Evolutionary conservation across 495 filamentous ascomycete genomes (phyloP).

Genomic region (Oleoguttula mirabilis): DNA sequence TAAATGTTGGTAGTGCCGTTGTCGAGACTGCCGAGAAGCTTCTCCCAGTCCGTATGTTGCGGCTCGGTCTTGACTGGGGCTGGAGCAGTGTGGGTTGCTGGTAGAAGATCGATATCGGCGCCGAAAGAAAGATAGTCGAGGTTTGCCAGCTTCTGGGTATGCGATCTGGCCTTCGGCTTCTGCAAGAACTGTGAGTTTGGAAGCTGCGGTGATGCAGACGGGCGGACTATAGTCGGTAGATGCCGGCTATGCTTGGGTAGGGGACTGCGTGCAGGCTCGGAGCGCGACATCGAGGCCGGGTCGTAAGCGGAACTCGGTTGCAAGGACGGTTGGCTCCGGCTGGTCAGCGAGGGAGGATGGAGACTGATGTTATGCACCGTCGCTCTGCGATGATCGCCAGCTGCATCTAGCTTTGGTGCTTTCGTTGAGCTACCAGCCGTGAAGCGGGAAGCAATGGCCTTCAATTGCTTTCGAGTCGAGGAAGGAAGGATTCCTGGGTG

Average conservation of each 20-base stretch:
- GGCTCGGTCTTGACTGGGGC: constrained; percentile 19
- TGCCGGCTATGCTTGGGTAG: constrained; percentile 13
- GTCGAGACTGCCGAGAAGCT: constrained; percentile 63
- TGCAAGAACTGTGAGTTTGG: neutral
- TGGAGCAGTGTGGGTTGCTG: constrained; percentile 8
- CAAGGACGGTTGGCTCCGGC: constrained; percentile 26
- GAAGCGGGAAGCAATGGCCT: constrained; percentile 33
- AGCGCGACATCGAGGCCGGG: constrained; percentile 24
- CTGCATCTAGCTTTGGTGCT: constrained; percentile 12
- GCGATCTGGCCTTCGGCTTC: neutral
- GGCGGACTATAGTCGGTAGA: neutral
- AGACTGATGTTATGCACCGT: constrained; percentile 20
- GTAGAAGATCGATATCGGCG: constrained; percentile 11
- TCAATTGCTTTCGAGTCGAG: constrained; percentile 28
- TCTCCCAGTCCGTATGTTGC: constrained; percentile 61
- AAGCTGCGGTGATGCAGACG: constrained; percentile 17
- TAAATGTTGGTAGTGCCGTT: constrained; percentile 68
- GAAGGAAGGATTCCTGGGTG: constrained; percentile 16
- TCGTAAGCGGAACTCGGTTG: constrained; percentile 27
- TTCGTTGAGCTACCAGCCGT: constrained; percentile 30
- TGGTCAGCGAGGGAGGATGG: constrained; percentile 11
- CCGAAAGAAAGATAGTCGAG: constrained; percentile 44
- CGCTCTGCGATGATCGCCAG: constrained; percentile 15
- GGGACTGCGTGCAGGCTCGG: constrained; percentile 28
- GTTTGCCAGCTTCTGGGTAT: constrained; percentile 34